Percentiles rank a stretch among this genome's conserved stretches.
These are phyloP conservation scores for Chrysanthemum makinoi DNA, from an alignment of 129 eudicot species.

Conservation along the genomic window DNA sequence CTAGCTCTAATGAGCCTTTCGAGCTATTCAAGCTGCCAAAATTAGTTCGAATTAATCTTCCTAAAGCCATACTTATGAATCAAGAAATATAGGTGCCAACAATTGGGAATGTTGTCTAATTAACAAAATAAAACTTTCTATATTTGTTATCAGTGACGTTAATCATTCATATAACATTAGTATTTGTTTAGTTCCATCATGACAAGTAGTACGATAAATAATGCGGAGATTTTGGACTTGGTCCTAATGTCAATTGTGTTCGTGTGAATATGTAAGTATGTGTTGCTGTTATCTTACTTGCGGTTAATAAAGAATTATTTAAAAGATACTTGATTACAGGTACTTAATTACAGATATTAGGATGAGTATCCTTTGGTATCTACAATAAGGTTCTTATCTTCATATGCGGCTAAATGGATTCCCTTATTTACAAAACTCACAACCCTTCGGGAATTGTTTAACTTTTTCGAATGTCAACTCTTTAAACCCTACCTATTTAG, in stretches of 20 bases:
- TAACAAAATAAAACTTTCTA: neutral
- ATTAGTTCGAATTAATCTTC: too few relatives aligned
- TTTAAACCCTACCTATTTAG: conserved; percentile 26
- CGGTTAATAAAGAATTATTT: conserved; percentile 1
- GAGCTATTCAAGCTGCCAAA: too few relatives aligned
- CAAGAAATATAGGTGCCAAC: neutral
- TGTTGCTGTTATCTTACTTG: conserved; percentile 21
- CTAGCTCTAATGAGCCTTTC: too few relatives aligned
- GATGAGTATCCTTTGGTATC: conserved; percentile 24
- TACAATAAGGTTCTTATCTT: conserved; percentile 11
- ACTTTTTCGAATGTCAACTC: conserved; percentile 36
- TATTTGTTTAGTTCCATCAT: neutral
- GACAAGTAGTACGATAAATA: neutral
- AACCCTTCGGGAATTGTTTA: conserved; percentile 25
- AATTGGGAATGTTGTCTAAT: neutral
- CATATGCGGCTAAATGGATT: conserved; percentile 19
- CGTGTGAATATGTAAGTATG: conserved; percentile 21
- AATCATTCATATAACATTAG: neutral
- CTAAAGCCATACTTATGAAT: neutral
- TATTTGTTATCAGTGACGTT: neutral
- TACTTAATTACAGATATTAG: neutral
- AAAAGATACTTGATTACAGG: neutral
- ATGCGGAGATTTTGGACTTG: conserved; percentile 2
- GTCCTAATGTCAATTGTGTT: conserved; percentile 17
- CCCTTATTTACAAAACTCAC: neutral